phyloP scores from a whole-genome alignment of 1,284 basidiomycete species.

The Kalmanozyma brasiliensis region DNA sequence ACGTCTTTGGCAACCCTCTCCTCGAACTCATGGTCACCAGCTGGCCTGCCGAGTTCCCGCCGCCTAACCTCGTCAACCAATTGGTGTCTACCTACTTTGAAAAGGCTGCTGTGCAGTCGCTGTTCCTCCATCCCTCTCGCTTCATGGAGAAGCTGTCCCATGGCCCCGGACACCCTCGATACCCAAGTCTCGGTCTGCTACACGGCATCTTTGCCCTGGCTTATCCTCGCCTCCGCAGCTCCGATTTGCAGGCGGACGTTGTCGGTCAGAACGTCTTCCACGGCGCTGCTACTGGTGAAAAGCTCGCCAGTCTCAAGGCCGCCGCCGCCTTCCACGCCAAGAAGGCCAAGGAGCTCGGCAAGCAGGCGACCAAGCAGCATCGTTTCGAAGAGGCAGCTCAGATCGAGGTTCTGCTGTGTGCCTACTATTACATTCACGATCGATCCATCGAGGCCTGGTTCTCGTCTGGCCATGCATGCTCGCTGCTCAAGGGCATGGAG shows the following conservation, averaged over 20 bases:
- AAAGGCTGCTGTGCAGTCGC: constrained; percentile 32
- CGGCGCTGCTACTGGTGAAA: constrained; percentile 30
- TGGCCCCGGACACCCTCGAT: constrained; percentile 48
- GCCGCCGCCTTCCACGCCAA: constrained; percentile 51
- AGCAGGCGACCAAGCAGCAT: constrained; percentile 31
- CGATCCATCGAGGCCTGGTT: constrained; percentile 58
- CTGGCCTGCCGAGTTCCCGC: constrained; percentile 59
- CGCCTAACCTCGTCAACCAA: constrained; percentile 50
- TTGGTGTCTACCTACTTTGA: constrained; percentile 52
- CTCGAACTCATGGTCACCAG: constrained; percentile 53
- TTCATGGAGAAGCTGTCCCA: constrained; percentile 51
- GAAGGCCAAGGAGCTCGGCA: constrained; percentile 33
- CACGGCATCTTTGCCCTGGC: constrained; percentile 56
- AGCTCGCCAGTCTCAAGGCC: constrained; percentile 37
- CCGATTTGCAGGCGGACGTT: constrained; percentile 16
- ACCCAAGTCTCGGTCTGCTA: constrained; percentile 47
- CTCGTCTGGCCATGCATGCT: constrained; percentile 24
- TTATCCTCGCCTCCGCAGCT: constrained; percentile 31
- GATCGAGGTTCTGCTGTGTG: constrained; percentile 42
- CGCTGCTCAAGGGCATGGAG: constrained; percentile 48
- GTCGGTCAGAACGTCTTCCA: constrained; percentile 22
- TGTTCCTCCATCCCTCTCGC: constrained; percentile 45
- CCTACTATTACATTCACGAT: constrained; percentile 52
- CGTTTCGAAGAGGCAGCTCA: constrained; percentile 47
- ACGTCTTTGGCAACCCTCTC: constrained; percentile 32